Evolutionary conservation across 1,284 basidiomycete species (phyloP).

Genomic region (Moesziomyces parantarcticus): DNA sequence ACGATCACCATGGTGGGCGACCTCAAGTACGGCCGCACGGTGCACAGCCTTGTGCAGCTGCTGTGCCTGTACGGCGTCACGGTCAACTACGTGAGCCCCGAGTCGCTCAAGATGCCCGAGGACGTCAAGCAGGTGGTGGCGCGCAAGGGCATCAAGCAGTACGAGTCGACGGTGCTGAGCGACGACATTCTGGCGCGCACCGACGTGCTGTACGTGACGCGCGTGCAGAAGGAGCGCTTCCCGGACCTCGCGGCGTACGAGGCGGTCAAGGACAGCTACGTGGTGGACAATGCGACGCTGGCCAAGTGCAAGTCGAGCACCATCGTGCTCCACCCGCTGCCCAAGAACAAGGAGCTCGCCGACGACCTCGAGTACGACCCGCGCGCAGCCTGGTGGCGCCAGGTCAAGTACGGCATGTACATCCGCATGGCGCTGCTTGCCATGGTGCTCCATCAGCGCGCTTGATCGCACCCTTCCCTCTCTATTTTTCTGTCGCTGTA

Average conservation of each 20-base stretch:
- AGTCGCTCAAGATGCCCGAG: slow-evolving; percentile 89
- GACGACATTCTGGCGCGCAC: slow-evolving; percentile 90
- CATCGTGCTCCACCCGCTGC: slow-evolving; percentile 98
- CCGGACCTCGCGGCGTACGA: slow-evolving; percentile 83
- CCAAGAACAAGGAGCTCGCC: slow-evolving; percentile 95
- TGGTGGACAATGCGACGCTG: slow-evolving; percentile 91
- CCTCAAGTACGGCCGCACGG: slow-evolving; percentile 97
- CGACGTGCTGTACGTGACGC: slow-evolving; percentile 97
- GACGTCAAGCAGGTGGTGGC: slow-evolving; percentile 79
- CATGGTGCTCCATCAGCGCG: slow-evolving; percentile 56
- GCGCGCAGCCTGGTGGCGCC: slow-evolving; percentile 95
- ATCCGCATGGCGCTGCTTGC: slow-evolving; percentile 64
- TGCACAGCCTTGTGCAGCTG: slow-evolving; percentile 93
- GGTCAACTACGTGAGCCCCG: slow-evolving; percentile 94
- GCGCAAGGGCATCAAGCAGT: slow-evolving; percentile 73
- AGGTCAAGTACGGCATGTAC: slow-evolving; percentile 98
- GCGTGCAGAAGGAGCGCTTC: slow-evolving; percentile 96
- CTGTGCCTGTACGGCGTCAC: slow-evolving; percentile 85
- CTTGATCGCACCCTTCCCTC: slow-evolving; percentile 2
- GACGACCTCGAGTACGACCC: slow-evolving; percentile 98
- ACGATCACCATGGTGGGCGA: slow-evolving; percentile 93
- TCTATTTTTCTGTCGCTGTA: background rate
- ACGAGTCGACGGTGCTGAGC: slow-evolving; percentile 80
- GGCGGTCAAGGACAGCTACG: slow-evolving; percentile 89
- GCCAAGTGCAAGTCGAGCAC: slow-evolving; percentile 92